Evolutionary conservation across 2,329 filamentous ascomycete genomes (phyloP).

Genomic region (Arachnomyces sp.): DNA sequence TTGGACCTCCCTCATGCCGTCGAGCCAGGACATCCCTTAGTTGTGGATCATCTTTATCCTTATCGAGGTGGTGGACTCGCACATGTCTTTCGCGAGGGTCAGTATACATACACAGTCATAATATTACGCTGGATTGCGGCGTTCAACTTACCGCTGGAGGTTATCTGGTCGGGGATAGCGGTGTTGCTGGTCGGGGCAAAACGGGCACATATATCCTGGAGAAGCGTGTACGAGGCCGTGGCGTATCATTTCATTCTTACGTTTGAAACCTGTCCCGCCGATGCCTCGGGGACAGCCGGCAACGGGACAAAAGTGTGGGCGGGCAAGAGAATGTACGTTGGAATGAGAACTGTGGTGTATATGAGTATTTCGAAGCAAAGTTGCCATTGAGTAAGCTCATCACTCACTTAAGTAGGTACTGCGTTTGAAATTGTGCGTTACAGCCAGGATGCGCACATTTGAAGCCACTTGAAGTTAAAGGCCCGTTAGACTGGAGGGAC

Average conservation of each 20-base stretch:
- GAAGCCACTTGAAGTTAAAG: conserved; percentile 28
- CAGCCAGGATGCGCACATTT: conserved; percentile 51
- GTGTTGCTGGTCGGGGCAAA: conserved; percentile 88
- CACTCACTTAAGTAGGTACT: conserved; percentile 55
- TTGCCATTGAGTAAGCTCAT: neutral
- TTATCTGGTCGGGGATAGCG: conserved; percentile 94
- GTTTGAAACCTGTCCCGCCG: conserved; percentile 59
- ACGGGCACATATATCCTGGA: conserved; percentile 91
- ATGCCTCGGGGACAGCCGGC: conserved; percentile 49
- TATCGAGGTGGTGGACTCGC: conserved; percentile 81
- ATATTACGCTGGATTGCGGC: neutral
- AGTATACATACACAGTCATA: conserved; percentile 6
- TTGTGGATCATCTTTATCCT: conserved; percentile 74
- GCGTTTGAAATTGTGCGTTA: conserved; percentile 55
- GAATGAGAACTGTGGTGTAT: conserved; percentile 35
- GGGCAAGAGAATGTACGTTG: conserved; percentile 55
- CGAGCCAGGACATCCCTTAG: conserved; percentile 80
- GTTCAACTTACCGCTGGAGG: conserved; percentile 65
- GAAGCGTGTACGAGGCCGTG: conserved; percentile 86
- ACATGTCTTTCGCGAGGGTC: conserved; percentile 60
- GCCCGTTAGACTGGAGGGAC: conserved; percentile 18
- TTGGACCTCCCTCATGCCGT: conserved; percentile 71
- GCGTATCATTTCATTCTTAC: conserved; percentile 64
- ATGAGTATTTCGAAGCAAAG: conserved; percentile 6
- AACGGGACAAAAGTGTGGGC: conserved; percentile 58